phyloP scores from a whole-genome alignment of 805 yeast species.

The Saccharomyces eubayanus region DNA sequence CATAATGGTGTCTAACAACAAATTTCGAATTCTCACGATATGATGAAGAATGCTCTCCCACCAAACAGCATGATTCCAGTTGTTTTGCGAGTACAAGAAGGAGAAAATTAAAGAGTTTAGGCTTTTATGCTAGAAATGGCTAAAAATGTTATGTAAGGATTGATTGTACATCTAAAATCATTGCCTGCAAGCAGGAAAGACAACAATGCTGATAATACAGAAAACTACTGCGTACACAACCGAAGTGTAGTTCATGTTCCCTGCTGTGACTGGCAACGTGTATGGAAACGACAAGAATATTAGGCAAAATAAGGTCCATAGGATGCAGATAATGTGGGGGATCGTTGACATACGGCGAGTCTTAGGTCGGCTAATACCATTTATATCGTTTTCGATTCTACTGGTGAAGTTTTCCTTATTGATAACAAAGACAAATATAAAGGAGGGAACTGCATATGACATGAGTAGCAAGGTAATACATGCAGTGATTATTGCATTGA shows the following conservation, averaged over 20 bases:
- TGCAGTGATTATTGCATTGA: conserved; percentile 54
- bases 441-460: conserved; percentile 47
- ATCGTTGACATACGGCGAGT: conserved; percentile 2
- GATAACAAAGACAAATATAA: conserved; percentile 36
- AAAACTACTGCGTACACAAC: conserved; percentile 35
- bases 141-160: background rate
- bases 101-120: background rate
- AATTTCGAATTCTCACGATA: too few relatives aligned
- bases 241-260: conserved; percentile 48
- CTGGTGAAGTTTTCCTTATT: conserved; percentile 37
- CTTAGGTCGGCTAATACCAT: background rate
- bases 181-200: background rate
- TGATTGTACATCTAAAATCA: background rate
- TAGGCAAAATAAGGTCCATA: conserved; percentile 43
- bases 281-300: conserved; percentile 47
- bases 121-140: background rate
- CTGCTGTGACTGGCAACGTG: conserved; percentile 43
- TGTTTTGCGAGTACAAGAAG: background rate
- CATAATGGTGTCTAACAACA: too few relatives aligned
- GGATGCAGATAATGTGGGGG: conserved; percentile 35
- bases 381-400: conserved; percentile 1
- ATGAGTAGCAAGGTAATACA: conserved; percentile 51
- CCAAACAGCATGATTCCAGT: background rate
- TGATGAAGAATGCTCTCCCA: too few relatives aligned
- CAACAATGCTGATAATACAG: background rate